Conservation (phyloP, 2,329 filamentous ascomycete species). For the Pseudogymnoascus sp. region DNA sequence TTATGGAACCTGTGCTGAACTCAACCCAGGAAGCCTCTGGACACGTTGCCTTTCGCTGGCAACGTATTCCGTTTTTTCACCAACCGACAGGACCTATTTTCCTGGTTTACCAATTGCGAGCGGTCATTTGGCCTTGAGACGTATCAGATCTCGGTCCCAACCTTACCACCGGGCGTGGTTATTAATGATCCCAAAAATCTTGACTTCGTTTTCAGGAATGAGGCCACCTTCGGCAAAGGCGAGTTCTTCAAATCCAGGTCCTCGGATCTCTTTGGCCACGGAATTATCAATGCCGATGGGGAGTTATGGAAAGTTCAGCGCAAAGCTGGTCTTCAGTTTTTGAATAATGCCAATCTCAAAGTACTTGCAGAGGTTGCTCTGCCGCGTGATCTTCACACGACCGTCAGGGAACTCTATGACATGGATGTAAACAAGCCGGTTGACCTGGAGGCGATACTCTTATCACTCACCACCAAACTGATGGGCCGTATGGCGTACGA, state of each 20-base stretch:
- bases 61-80: slow-evolving; percentile 55
- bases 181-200: slow-evolving; percentile 54
- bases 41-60: slow-evolving; percentile 42
- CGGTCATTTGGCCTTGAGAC: slow-evolving; percentile 49
- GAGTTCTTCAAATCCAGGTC: slow-evolving; percentile 51
- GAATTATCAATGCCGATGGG: slow-evolving; percentile 59
- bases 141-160: slow-evolving; percentile 53
- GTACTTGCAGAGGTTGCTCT: slow-evolving; percentile 48
- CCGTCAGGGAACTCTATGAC: slow-evolving; percentile 32
- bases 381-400: slow-evolving; percentile 43
- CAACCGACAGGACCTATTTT: slow-evolving; percentile 49
- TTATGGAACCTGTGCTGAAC: slow-evolving; percentile 6
- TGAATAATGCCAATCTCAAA: slow-evolving; percentile 48
- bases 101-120: slow-evolving; percentile 54
- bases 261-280: slow-evolving; percentile 55
- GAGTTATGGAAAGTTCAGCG: slow-evolving; percentile 54
- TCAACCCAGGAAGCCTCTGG: slow-evolving; percentile 24
- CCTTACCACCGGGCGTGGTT: slow-evolving; percentile 52
- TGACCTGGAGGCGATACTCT: slow-evolving; percentile 51
- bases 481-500: slow-evolving; percentile 63
- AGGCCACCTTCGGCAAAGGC: slow-evolving; percentile 52
- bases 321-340: slow-evolving; percentile 51
- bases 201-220: slow-evolving; percentile 53
- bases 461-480: slow-evolving; percentile 55
- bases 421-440: slow-evolving; percentile 28